Evolutionary conservation across 208 protist genomes (phyloP).

Genomic region (Acanthamoeba pearcei): DNA sequence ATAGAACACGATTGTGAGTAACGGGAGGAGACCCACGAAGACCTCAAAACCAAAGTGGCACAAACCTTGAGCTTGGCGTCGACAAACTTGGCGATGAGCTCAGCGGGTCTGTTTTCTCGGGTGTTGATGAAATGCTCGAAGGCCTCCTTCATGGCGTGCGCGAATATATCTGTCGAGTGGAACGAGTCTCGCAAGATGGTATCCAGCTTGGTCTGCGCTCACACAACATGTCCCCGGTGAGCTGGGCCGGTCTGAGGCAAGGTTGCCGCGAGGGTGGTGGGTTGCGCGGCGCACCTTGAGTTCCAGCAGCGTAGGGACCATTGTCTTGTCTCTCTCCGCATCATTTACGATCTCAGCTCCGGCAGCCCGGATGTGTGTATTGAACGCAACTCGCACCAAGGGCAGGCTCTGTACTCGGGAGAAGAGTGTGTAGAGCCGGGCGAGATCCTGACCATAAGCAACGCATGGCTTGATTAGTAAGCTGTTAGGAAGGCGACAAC

Average conservation of each 20-base stretch:
- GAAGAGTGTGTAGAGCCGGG: constrained; percentile 79
- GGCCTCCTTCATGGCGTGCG: constrained; percentile 91
- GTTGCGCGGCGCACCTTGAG: constrained; percentile 87
- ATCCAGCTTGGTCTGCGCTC: constrained; percentile 72
- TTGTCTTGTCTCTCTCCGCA: constrained; percentile 81
- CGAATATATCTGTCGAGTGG: constrained; percentile 80
- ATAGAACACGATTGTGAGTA: constrained; percentile 23
- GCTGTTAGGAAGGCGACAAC: background rate
- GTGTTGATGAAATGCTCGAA: constrained; percentile 93
- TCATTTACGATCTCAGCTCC: constrained; percentile 82
- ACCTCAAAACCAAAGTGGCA: background rate
- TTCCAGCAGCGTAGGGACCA: constrained; percentile 91
- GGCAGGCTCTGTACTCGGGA: constrained; percentile 72
- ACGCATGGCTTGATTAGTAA: background rate
- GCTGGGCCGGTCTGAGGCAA: no score
- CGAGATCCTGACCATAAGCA: constrained; percentile 77
- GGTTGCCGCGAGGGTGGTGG: background rate
- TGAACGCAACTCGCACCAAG: constrained; percentile 71
- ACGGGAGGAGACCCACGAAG: background rate
- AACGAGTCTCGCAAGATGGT: constrained; percentile 78
- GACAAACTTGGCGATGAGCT: constrained; percentile 93
- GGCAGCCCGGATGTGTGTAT: constrained; percentile 79
- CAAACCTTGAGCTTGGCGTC: constrained; percentile 92
- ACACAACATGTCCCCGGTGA: background rate
- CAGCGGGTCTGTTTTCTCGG: constrained; percentile 91